These are phyloP conservation scores for Boeremia lycopersici DNA, from an alignment of 2,329 filamentous ascomycete species.

Conservation along the genomic window DNA sequence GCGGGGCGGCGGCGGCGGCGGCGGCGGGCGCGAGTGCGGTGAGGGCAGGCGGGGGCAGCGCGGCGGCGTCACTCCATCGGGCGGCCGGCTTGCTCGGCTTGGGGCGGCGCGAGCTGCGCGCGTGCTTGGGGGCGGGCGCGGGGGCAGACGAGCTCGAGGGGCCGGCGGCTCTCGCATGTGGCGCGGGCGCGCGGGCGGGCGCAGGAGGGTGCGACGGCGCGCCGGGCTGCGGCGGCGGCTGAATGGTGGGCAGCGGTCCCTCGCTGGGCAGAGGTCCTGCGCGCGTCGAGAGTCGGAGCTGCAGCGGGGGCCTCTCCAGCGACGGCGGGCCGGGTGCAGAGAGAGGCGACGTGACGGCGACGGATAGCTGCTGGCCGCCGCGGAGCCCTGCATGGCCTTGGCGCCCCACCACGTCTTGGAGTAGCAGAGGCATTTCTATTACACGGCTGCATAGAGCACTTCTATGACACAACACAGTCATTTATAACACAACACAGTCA, in stretches of 20 bases:
- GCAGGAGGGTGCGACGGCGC: slow-evolving; percentile 22
- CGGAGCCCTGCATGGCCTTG: not conserved
- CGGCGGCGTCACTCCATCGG: slow-evolving; percentile 38
- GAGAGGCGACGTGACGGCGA: not conserved
- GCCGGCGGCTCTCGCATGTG: slow-evolving; percentile 38
- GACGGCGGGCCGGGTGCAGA: slow-evolving; percentile 24
- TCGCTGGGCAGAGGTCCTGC: slow-evolving; percentile 25
- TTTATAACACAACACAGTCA: too few species aligned
- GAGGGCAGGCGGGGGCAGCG: slow-evolving; percentile 15
- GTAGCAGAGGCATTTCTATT: too few species aligned
- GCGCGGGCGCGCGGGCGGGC: slow-evolving; percentile 18
- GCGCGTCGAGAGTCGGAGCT: slow-evolving; percentile 28
- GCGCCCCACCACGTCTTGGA: too few species aligned
- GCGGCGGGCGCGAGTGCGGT: slow-evolving; percentile 21
- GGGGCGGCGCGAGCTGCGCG: slow-evolving; percentile 34
- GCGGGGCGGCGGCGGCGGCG: not conserved
- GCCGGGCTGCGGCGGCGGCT: slow-evolving; percentile 35
- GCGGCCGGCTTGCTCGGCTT: slow-evolving; percentile 31
- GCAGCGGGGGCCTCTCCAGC: slow-evolving; percentile 44
- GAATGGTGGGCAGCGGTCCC: slow-evolving; percentile 33
- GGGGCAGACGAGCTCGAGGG: slow-evolving; percentile 35
- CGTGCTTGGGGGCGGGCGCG: slow-evolving; percentile 35
- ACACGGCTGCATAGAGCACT: too few species aligned
- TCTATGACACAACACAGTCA: too few species aligned
- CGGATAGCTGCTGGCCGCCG: not conserved